These are phyloP conservation scores for Aspergillus pseudoglaucus DNA, from an alignment of 2,329 filamentous ascomycete genomes.

Conservation along the genomic window DNA sequence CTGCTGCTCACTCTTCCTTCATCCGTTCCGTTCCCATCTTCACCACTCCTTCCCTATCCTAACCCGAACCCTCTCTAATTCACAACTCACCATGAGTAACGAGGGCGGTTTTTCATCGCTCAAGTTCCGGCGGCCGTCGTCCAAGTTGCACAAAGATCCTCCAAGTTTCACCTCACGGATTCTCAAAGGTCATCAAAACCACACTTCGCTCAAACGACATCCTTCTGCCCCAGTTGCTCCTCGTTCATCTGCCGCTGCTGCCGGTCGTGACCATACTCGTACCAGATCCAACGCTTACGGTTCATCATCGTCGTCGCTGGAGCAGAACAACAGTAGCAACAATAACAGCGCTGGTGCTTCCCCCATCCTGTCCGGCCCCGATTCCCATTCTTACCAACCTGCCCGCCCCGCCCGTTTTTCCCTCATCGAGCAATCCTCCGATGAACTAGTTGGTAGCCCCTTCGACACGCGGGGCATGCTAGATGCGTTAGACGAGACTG, in stretches of 20 bases:
- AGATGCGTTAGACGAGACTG: conserved; percentile 37
- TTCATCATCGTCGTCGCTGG: conserved; percentile 44
- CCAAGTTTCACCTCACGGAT: conserved; percentile 36
- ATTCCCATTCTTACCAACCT: conserved; percentile 27
- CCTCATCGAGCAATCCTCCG: conserved; percentile 33
- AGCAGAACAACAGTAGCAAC: conserved; percentile 28
- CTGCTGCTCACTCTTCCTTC: not conserved
- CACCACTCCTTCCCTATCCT: conserved; percentile 9
- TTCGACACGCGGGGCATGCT: conserved; percentile 41
- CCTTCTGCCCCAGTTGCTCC: conserved; percentile 42
- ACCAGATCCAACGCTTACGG: conserved; percentile 42
- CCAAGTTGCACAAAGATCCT: conserved; percentile 41
- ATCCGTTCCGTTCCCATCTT: conserved; percentile 1
- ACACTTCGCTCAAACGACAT: conserved; percentile 40
- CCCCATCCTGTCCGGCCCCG: conserved; percentile 28
- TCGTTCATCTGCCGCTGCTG: conserved; percentile 33
- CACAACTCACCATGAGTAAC: conserved; percentile 27
- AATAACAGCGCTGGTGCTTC: conserved; percentile 32
- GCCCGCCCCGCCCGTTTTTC: conserved; percentile 30
- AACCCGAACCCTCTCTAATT: conserved; percentile 22
- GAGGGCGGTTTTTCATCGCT: conserved; percentile 30
- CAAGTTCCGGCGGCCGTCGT: conserved; percentile 36
- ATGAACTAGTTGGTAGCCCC: conserved; percentile 40
- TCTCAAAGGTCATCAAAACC: conserved; percentile 39
- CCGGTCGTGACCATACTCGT: conserved; percentile 37